These are phyloP conservation scores for Cyanidiococcus yangmingshanensis DNA, from an alignment of 23 red algal genomes.

Conservation along the genomic window DNA sequence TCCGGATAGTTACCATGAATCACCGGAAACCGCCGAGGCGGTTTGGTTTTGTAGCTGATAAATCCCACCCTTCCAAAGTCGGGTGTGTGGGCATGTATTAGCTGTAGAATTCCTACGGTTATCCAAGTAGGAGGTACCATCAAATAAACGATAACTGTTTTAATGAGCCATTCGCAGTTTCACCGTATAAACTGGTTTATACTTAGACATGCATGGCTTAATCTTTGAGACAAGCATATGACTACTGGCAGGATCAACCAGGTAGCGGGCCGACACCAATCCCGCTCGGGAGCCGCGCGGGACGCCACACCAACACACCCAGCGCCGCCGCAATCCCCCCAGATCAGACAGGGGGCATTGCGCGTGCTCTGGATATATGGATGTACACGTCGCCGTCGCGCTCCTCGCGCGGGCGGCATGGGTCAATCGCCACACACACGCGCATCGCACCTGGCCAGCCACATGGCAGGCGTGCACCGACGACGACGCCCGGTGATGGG, in stretches of 20 bases:
- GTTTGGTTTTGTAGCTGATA: slow-evolving; percentile 36
- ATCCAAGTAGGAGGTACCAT: slow-evolving; percentile 47
- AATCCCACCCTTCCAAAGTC: slow-evolving; percentile 30
- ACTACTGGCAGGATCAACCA: slow-evolving; percentile 71
- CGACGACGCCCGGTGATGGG: too few species aligned
- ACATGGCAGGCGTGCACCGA: too few species aligned
- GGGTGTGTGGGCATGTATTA: slow-evolving; percentile 51
- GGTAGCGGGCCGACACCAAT: slow-evolving; percentile 17
- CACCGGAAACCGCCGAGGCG: slow-evolving; percentile 16
- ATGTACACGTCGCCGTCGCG: too few species aligned
- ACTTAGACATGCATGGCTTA: slow-evolving; percentile 79
- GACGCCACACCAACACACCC: background rate
- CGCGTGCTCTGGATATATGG: too few species aligned
- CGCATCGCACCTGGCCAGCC: background rate
- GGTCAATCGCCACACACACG: slow-evolving; percentile 7
- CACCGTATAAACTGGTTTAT: slow-evolving; percentile 58
- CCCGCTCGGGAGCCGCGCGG: background rate
- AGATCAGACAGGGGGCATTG: too few species aligned
- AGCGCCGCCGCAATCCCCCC: background rate
- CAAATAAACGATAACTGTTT: slow-evolving; percentile 61
- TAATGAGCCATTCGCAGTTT: slow-evolving; percentile 85
- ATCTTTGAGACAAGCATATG: slow-evolving; percentile 46
- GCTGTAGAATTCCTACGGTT: slow-evolving; percentile 79
- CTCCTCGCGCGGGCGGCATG: too few species aligned
- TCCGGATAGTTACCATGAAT: slow-evolving; percentile 35